Conservation (phyloP, 2,329 filamentous ascomycete species). For the Aspergillus versicolor region DNA sequence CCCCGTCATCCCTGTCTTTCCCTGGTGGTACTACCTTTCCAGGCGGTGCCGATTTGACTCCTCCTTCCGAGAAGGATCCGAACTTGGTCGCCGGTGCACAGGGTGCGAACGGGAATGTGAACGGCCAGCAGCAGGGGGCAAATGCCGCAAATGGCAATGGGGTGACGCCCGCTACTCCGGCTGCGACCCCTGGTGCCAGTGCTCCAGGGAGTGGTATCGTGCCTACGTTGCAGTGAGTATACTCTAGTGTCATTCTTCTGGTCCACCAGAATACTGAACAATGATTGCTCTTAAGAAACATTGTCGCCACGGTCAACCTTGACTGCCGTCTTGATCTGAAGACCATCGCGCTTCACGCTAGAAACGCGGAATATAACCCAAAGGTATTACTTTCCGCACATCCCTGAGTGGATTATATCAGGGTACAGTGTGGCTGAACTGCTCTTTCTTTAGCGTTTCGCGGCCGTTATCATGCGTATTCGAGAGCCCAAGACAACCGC, state of each 20-base stretch:
- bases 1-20: conserved; percentile 87
- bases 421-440: conserved; percentile 47
- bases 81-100: conserved; percentile 43
- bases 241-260: conserved; percentile 42
- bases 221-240: conserved; percentile 95
- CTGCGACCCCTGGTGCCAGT: conserved; percentile 81
- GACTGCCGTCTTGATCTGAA: conserved; percentile 97
- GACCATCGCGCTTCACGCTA: conserved; percentile 96
- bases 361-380: conserved; percentile 98
- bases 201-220: conserved; percentile 85
- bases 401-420: conserved; percentile 33
- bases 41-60: conserved; percentile 78
- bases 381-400: conserved; percentile 66
- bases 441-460: conserved; percentile 74
- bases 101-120: conserved; percentile 49
- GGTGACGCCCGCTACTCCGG: conserved; percentile 86
- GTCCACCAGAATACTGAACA: conserved; percentile 52
- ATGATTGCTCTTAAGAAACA: conserved; percentile 66
- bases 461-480: conserved; percentile 99
- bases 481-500: conserved; percentile 98
- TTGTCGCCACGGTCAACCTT: conserved; percentile 97
- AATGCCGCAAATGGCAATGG: conserved; percentile 68
- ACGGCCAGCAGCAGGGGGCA: conserved; percentile 56
- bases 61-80: conserved; percentile 68
- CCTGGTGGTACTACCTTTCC: conserved; percentile 85